Conservation (phyloP, 2,329 filamentous ascomycete genomes). For the Pestalotiopsis sp. region DNA sequence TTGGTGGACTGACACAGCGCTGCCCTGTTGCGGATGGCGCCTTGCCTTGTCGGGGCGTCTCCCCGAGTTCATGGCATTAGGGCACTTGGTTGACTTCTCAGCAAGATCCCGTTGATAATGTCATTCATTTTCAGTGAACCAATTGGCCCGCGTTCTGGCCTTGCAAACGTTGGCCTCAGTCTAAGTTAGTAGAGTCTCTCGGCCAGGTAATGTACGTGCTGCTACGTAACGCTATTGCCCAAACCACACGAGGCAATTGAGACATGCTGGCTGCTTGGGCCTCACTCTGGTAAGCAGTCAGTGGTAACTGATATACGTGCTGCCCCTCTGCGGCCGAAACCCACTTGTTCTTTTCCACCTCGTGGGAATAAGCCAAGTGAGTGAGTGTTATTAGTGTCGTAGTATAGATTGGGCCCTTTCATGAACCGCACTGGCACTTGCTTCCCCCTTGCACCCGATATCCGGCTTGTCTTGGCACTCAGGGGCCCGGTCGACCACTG, state of each 20-base stretch:
- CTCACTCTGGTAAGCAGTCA: not conserved
- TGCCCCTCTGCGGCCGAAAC: not conserved
- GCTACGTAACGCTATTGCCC: not conserved
- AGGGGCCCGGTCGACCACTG: not conserved
- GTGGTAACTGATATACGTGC: too few relatives aligned
- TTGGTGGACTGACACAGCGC: constrained; percentile 12
- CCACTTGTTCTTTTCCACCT: not conserved
- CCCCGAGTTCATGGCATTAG: constrained; percentile 1
- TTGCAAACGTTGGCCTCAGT: not conserved
- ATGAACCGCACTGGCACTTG: not conserved
- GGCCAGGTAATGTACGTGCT: too few relatives aligned
- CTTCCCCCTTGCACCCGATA: constrained; percentile 1
- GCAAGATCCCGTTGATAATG: not conserved
- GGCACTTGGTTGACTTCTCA: not conserved
- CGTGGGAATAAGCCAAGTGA: not conserved
- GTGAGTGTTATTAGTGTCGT: not conserved
- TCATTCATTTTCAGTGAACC: not conserved
- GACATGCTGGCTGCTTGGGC: not conserved
- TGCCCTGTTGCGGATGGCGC: constrained; percentile 6
- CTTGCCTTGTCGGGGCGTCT: constrained; percentile 4
- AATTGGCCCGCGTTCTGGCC: not conserved
- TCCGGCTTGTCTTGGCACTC: not conserved
- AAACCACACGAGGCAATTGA: not conserved
- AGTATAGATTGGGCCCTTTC: not conserved
- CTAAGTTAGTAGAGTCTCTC: too few relatives aligned